Evolutionary conservation across 179 eudicot species (phyloP), one percentile per base, ranked within the genome.

Genomic region (Dionaea muscipula): DNA sequence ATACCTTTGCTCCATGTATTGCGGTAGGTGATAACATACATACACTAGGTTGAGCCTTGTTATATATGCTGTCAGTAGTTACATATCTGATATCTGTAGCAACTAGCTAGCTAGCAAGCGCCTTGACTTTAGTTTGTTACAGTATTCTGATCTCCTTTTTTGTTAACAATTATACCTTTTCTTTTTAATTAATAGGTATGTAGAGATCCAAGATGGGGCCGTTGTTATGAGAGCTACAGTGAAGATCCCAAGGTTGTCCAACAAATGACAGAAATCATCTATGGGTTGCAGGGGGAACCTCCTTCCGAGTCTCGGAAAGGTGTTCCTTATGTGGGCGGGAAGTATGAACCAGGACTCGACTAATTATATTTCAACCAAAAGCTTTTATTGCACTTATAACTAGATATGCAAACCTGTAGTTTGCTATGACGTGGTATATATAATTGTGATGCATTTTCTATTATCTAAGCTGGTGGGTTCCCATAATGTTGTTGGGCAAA

Each of bases 151-250:
- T n/a, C n/a, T n/a, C 35, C 35, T 4, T 31, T 31, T 31, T 31
- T 31, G 35, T 31, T 4, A 6, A 31, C 35, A 6, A 31, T 31
- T 31, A 31, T 31, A 31, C 10, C 35, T 31, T 6, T 6, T 6
- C 35, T 31, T 31, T 6, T 31, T 31, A 4, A 6, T 11, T 6
- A 6, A 4, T 11, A 31, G 35, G 35, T 31, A 1, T 31, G 75
- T 52, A 70, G 72, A 67, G 78, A 74, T 66, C 78, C 78, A 33
- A 70, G 78, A 60, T 74, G 78, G 78, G 78, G 78, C 40, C 78
- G 78, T 8, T 74, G 78, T 53, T 74, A 74, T 60, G 78, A 74
- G 51, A 74, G 78, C 68, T 70, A 74, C 40, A 74, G 78, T 28
- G 78, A 74, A 41, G 78, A 74, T 57, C 75, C 59, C 59, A 56